Percentiles rank a stretch among this genome's conserved stretches.
Evolutionary conservation across 2,329 filamentous ascomycete species (phyloP).

Genomic region (Westerdykella sp.): DNA sequence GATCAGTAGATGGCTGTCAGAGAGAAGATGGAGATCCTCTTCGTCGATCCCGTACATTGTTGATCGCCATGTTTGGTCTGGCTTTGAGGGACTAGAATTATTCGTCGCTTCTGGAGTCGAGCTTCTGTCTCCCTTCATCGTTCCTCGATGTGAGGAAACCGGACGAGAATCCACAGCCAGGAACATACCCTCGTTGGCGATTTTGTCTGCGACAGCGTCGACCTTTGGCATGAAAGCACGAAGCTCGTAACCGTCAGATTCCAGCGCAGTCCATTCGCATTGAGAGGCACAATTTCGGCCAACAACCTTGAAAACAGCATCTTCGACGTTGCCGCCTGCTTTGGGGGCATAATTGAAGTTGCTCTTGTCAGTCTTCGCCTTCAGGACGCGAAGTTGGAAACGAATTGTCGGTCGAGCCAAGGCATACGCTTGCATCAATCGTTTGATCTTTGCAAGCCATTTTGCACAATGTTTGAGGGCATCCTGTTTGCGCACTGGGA

Average conservation of each 20-base stretch:
- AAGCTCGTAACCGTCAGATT: conserved; percentile 42
- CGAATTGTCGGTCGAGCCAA: conserved; percentile 59
- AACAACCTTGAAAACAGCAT: conserved; percentile 58
- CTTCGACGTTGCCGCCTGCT: conserved; percentile 44
- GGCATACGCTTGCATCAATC: conserved; percentile 58
- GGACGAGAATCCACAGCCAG: conserved; percentile 65
- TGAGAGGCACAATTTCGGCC: conserved; percentile 52
- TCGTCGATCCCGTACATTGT: conserved; percentile 38
- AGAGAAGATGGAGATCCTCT: conserved; percentile 26
- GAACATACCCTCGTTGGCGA: conserved; percentile 46
- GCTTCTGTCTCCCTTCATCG: conserved; percentile 39
- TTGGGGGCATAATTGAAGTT: conserved; percentile 61
- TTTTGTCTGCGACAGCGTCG: conserved; percentile 38
- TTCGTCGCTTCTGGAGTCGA: neutral
- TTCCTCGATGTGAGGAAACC: conserved; percentile 50
- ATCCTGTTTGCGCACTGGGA: conserved; percentile 59
- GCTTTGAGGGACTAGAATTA: neutral
- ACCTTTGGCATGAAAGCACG: conserved; percentile 54
- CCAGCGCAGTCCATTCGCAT: conserved; percentile 43
- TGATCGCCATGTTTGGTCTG: conserved; percentile 21
- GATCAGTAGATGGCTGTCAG: conserved; percentile 8
- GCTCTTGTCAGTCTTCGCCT: conserved; percentile 45
- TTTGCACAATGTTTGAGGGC: conserved; percentile 54
- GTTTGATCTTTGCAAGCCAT: conserved; percentile 52
- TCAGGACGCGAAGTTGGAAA: conserved; percentile 55